Conservation (phyloP, 129 eudicot species). For the Mikania micrantha region DNA sequence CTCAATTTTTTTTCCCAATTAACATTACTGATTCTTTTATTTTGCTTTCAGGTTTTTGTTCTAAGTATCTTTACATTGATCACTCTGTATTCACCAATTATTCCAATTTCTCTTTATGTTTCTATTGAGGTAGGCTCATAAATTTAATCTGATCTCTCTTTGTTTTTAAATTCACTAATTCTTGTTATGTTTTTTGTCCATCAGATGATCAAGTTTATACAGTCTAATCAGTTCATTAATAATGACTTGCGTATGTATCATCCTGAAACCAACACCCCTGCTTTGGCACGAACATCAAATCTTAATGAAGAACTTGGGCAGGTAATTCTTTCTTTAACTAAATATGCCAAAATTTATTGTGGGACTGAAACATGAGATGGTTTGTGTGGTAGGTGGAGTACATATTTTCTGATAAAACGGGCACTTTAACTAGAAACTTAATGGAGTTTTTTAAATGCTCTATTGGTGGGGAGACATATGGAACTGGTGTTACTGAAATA, state of each 20-base stretch:
- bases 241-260: slow-evolving; percentile 93
- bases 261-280: slow-evolving; percentile 80
- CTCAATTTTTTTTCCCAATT: background rate
- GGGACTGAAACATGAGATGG: background rate
- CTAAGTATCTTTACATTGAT: slow-evolving; percentile 86
- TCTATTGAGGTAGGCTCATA: slow-evolving; percentile 70
- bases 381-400: slow-evolving; percentile 49
- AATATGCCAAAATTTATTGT: background rate
- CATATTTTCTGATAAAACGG: slow-evolving; percentile 94
- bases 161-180: background rate
- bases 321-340: slow-evolving; percentile 1
- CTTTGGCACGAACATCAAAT: slow-evolving; percentile 93
- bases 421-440: slow-evolving; percentile 83
- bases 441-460: slow-evolving; percentile 99
- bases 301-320: slow-evolving; percentile 99
- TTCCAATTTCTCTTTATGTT: slow-evolving; percentile 97
- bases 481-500: slow-evolving; percentile 87
- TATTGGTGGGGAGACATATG: slow-evolving; percentile 90
- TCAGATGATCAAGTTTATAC: slow-evolving; percentile 93
- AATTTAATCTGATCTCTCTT: background rate
- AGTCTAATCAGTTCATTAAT: slow-evolving; percentile 81
- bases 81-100: slow-evolving; percentile 91
- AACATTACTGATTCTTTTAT: background rate
- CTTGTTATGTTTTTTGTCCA: slow-evolving; percentile 13
- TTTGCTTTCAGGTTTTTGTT: slow-evolving; percentile 46